Evolutionary conservation across 2,329 filamentous ascomycete genomes (phyloP).

Genomic region (Hyphodiscus sp.): DNA sequence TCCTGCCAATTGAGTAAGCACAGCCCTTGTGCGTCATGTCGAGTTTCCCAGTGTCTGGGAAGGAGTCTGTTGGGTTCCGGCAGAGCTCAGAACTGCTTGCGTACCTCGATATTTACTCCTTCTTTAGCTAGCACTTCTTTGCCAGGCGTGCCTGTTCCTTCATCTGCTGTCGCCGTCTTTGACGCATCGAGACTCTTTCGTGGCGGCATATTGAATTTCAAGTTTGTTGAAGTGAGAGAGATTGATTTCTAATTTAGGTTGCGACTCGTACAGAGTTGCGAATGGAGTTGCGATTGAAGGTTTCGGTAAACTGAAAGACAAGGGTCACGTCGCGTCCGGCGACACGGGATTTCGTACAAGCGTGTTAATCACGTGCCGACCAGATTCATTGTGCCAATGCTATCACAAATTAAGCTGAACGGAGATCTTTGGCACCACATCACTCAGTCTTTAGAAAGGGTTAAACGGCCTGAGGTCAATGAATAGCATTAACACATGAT

Average conservation of each 20-base stretch:
- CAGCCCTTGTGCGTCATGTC: background rate
- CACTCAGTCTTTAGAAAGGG: background rate
- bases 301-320: background rate
- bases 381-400: background rate
- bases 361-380: background rate
- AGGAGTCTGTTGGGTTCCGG: background rate
- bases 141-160: slow-evolving; percentile 27
- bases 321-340: background rate
- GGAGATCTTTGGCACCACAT: background rate
- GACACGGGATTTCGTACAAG: background rate
- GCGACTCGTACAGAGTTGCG: too few species aligned
- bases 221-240: background rate
- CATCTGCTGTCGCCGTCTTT: slow-evolving; percentile 39
- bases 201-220: slow-evolving; percentile 41
- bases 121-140: slow-evolving; percentile 23
- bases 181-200: slow-evolving; percentile 48
- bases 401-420: too few species aligned
- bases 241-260: slow-evolving; percentile 1
- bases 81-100: background rate
- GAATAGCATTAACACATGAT: background rate
- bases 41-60: background rate
- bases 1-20: slow-evolving; percentile 45
- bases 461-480: background rate
- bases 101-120: slow-evolving; percentile 45
- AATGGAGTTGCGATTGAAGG: background rate